phyloP scores from a whole-genome alignment of 2,329 filamentous ascomycete genomes.

The Alternaria solani region DNA sequence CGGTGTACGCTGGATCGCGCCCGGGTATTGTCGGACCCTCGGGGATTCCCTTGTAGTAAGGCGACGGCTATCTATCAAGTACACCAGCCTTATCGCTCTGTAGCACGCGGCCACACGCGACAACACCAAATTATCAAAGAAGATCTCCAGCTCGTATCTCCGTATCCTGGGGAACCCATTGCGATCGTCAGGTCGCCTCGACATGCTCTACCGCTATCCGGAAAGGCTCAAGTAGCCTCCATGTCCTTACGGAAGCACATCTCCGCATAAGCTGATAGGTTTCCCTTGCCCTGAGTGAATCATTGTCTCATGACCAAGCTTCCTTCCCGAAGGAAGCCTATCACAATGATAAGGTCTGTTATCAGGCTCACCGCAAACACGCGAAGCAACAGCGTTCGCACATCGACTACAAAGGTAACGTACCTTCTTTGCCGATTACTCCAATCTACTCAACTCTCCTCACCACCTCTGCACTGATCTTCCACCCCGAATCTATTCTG shows the following conservation, averaged over 20 bases:
- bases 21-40: conserved; percentile 25
- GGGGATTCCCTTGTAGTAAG: conserved; percentile 6
- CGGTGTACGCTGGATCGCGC: conserved; percentile 6
- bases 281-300: conserved; percentile 6
- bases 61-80: conserved; percentile 23
- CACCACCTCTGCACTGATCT: neutral
- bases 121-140: conserved; percentile 29
- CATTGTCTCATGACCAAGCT: conserved; percentile 12
- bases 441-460: neutral
- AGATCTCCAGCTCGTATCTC: conserved; percentile 18
- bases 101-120: conserved; percentile 18
- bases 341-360: conserved; percentile 38
- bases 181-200: conserved; percentile 11
- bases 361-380: conserved; percentile 35
- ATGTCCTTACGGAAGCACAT: conserved; percentile 6
- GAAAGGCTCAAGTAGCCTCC: conserved; percentile 11
- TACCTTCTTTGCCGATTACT: neutral
- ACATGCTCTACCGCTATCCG: neutral
- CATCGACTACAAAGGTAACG: conserved; percentile 21
- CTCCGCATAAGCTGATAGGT: conserved; percentile 19
- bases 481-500: neutral
- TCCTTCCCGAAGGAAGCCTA: conserved; percentile 39
- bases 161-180: conserved; percentile 13
- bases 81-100: conserved; percentile 24
- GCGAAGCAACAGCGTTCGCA: conserved; percentile 12